Conservation (phyloP, 208 protist species). For the Leishmania major region DNA sequence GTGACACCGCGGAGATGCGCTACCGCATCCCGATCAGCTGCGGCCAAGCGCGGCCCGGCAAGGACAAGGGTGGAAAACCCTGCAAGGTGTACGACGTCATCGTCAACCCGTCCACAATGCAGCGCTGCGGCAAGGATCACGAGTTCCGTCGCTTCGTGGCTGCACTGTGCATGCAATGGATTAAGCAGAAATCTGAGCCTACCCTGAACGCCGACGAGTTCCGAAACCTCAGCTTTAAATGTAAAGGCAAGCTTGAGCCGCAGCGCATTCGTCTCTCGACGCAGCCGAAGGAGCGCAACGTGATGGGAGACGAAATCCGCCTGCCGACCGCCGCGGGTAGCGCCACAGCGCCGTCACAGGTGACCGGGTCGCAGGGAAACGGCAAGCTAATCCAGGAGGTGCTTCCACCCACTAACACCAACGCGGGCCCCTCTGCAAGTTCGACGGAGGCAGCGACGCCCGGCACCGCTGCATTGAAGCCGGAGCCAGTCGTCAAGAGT, state of each 20-base stretch:
- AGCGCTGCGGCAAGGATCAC: constrained; percentile 67
- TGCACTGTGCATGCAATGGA: constrained; percentile 89
- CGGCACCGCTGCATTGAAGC: background rate
- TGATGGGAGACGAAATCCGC: constrained; percentile 87
- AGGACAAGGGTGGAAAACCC: constrained; percentile 83
- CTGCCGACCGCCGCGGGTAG: constrained; percentile 48
- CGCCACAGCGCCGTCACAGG: constrained; percentile 48
- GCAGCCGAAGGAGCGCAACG: constrained; percentile 52
- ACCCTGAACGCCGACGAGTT: constrained; percentile 90
- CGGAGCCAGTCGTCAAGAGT: constrained; percentile 28
- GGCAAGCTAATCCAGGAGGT: constrained; percentile 76
- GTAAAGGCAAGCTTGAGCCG: constrained; percentile 81
- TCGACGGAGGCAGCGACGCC: background rate
- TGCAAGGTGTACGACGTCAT: constrained; percentile 93
- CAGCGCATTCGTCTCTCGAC: constrained; percentile 85
- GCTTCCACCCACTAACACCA: background rate
- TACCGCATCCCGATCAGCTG: constrained; percentile 91
- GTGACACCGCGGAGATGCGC: constrained; percentile 53
- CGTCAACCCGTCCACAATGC: constrained; percentile 82
- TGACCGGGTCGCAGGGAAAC: constrained; percentile 41
- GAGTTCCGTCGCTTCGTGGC: constrained; percentile 89
- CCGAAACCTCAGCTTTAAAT: constrained; percentile 87
- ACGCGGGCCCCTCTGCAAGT: background rate
- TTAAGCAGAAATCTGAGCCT: constrained; percentile 90
- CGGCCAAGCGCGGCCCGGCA: constrained; percentile 74